Base-by-base conservation (phyloP, 805 yeast genomes). In the Ogataea nonfermentans region DNA sequence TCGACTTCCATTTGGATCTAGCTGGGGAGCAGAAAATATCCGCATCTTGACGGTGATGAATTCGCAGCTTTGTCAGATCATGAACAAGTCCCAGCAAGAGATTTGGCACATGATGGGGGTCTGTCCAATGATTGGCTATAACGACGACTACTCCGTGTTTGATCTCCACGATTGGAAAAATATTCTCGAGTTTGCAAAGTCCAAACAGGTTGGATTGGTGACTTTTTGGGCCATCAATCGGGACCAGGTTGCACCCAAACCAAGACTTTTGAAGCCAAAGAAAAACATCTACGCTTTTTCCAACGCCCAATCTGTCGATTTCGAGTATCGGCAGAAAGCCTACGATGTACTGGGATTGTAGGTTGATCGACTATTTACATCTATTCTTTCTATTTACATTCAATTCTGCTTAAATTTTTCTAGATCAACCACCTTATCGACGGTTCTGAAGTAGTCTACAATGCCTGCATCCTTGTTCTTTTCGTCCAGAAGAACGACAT, bases 391-490 rank as follows among this genome's bases (percentile, higher is more conserved):
- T 45, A 35, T 15, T 6, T 16, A 24, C 28, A 32, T 23, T 32
- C 15, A 9, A 22, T 17, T 8, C 20, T 27, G 13, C 22, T 45
- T 46, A 23, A 62, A 24, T 10, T 54, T 41, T 6, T 51, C 52
- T 2, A 56, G 34, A 6, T 46, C 36, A 10, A 51, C 47, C 1
- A 68, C 71, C 57, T 81, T 84, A 37, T 73, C 71, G 11, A 84
- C 90, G 13, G 86, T 80, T 9, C 73, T 71, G 54, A 79, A 84
- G 59, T 84, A 84, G 29, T 77, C 78, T 32, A 73, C 65, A 10
- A 82, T 71, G 42, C 78, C 78, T 38, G 74, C 75, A n/a, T 63
- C 56, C 24, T 66, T 37, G 10, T 51, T 46, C 2, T 47, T 49
- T 3, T 57, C 55, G 16, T 57, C 47, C 43, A 59, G 49, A 10